Base-by-base conservation (phyloP, 1,284 basidiomycete genomes). In the Moesziomyces parantarcticus region DNA sequence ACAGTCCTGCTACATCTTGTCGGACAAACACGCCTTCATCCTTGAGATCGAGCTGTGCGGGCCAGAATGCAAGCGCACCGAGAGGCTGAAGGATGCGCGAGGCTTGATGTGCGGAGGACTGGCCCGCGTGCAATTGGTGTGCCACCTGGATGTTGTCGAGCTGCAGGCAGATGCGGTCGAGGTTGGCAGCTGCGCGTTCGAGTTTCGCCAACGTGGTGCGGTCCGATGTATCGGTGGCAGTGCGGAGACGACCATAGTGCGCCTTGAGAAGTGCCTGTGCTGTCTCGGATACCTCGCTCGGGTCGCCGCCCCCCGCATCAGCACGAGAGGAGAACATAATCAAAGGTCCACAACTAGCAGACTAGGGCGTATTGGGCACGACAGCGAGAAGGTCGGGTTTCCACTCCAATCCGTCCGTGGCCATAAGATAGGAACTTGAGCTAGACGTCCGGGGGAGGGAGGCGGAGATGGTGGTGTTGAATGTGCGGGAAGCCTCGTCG, bases 251-350 rank as follows among this genome's bases (percentile, higher is more conserved):
- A 13, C 50, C 59, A 23, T 67, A 67, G 34, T 72, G 69, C 14
- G 70, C 64, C 40, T 58, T 43, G 0, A 73, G 58, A 2, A 73
- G 59, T 4, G 70, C 70, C 23, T 73, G 70, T 13, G 70, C 70
- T 2, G 70, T 68, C 8, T 54, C 70, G 16, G 70, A 67, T n/a
- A 72, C 63, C 18, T 72, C 63, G 18, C 58, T 42, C 4, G 68
- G 54, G 43, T 71, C 61, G 22, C 44, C 14, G 21, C 34, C 46
- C 10, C 42, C 22, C 8, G 45, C n/a, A 29, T 8, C 29, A 11
- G 29, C 6, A 11, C 40, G 45, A 32, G 51, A 29, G 8, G 43
- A 21, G 34, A 42, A n/a, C 25, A 42, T 46, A 1, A 5, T 40
- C n/a, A 9, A 9, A 23, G n/a, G 48, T 13, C 34, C 7, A 20